Evolutionary conservation across 2,329 filamentous ascomycete species (phyloP), one percentile per base, ranked within the genome.

Genomic region (Colletotrichum camelliae): DNA sequence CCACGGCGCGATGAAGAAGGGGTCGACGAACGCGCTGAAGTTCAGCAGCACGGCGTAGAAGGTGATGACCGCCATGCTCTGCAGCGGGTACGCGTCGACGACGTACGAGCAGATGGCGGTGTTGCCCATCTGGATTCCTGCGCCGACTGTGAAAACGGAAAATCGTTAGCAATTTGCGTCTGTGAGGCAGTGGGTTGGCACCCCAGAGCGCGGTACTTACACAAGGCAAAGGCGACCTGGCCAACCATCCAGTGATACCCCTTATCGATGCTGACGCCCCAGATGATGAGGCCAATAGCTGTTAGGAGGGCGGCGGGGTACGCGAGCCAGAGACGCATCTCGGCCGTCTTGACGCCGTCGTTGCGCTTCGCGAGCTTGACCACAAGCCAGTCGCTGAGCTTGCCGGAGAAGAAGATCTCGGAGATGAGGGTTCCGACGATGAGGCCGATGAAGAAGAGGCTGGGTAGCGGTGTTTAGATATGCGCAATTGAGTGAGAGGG

Each of bases 71-170:
- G 87, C 87, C 80, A 89, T 91, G 48, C 87, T 88, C 79, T 91
- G 89, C 18, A 89, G 80, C 0, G 89, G 89, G 79, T 91, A 91
- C 61, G 85, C 85, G 79, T 92, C 90, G 39, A 91, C 86, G 18
- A 91, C 85, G 79, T 91, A 91, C 7, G 86, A 85, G 60, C 85
- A 88, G 12, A 88, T 82, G 4, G 87, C 86, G 0, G 89, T 90
- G 79, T 91, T 92, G 37, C 89, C 89, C 68, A 91, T 88, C 76
- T 92, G 89, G 76, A 91, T 87, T 21, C 90, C 89, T 1, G 88
- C 87, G 1, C 87, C 88, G 79, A 90, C 88, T 89, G 68, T n/a
- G 4, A 4, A 0, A 2, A 24, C 18, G n/a, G n/a, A n/a, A n/a
- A n/a, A n/a, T n/a, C 52, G 43, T 77, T 61, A 68, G 73, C 66